Conservation (phyloP, 441 rosid species). For the Flueggea neowawraea region DNA sequence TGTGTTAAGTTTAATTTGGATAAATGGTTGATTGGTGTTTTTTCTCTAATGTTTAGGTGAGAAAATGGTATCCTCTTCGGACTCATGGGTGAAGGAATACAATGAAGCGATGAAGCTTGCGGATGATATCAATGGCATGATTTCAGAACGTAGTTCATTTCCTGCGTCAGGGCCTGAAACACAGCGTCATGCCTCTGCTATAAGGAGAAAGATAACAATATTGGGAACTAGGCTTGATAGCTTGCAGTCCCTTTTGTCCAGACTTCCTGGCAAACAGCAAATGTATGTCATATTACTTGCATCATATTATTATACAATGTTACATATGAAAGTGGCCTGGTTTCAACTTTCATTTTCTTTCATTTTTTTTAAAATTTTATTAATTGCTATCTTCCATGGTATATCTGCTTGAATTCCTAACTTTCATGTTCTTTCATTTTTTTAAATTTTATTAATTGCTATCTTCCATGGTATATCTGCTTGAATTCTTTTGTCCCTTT, state of each 20-base stretch:
- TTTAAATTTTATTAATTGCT: too few relatives aligned
- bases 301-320: too few relatives aligned
- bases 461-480: neutral
- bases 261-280: constrained; percentile 72
- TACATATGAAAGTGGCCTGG: too few relatives aligned
- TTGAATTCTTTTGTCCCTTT: neutral
- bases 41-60: neutral
- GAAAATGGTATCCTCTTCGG: constrained; percentile 72
- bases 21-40: neutral
- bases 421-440: too few relatives aligned
- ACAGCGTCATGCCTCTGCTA: constrained; percentile 86
- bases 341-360: too few relatives aligned
- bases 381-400: too few relatives aligned
- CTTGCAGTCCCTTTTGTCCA: constrained; percentile 64
- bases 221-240: constrained; percentile 79
- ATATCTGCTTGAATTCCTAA: too few relatives aligned
- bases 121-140: constrained; percentile 86
- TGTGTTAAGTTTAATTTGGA: too few relatives aligned
- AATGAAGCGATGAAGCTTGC: constrained; percentile 75
- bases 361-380: too few relatives aligned
- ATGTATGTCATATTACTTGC: constrained; percentile 38
- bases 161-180: constrained; percentile 71
- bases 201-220: constrained; percentile 84
- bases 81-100: constrained; percentile 86
- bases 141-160: constrained; percentile 51